These are phyloP conservation scores for Bacidia rubella DNA, from an alignment of 495 filamentous ascomycete species.

Conservation along the genomic window DNA sequence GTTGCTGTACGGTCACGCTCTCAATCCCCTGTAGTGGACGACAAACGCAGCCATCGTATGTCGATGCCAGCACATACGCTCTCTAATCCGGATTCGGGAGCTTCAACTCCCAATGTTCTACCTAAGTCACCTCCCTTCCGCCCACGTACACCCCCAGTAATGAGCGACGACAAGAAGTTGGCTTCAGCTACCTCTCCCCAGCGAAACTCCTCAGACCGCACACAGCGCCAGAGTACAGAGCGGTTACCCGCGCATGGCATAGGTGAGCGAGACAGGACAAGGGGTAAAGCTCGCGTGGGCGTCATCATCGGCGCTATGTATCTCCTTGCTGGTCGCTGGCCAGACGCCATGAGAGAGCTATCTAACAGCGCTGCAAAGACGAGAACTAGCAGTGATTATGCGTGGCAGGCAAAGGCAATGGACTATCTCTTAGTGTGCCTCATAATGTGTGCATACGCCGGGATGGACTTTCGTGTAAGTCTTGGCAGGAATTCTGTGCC, in stretches of 20 bases:
- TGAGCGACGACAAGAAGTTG: slow-evolving; percentile 44
- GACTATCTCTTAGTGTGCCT: slow-evolving; percentile 74
- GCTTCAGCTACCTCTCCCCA: slow-evolving; percentile 6
- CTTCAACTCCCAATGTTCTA: slow-evolving; percentile 39
- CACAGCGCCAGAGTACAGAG: slow-evolving; percentile 47
- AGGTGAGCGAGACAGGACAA: slow-evolving; percentile 65
- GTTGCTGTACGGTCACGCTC: slow-evolving; percentile 7
- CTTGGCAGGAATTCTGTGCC: slow-evolving; percentile 1
- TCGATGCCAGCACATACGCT: slow-evolving; percentile 58
- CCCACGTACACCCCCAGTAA: slow-evolving; percentile 46
- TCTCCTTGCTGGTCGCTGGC: slow-evolving; percentile 77
- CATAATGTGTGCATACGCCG: slow-evolving; percentile 72
- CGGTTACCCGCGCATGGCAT: slow-evolving; percentile 67
- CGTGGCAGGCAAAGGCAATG: slow-evolving; percentile 94
- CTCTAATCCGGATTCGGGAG: slow-evolving; percentile 36
- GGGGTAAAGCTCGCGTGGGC: slow-evolving; percentile 66
- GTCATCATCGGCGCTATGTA: slow-evolving; percentile 78
- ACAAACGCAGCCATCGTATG: slow-evolving; percentile 42
- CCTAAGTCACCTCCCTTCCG: slow-evolving; percentile 32
- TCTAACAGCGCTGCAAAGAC: slow-evolving; percentile 65
- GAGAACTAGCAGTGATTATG: slow-evolving; percentile 70
- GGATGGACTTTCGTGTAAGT: slow-evolving; percentile 70
- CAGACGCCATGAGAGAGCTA: slow-evolving; percentile 76
- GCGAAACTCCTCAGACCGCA: slow-evolving; percentile 10
- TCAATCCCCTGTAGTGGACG: slow-evolving; percentile 8